A percentile compares a stretch with the other conserved stretches of the same genome.
Evolutionary conservation across 2,329 filamentous ascomycete genomes (phyloP).

Genomic region (Fusarium nanum): DNA sequence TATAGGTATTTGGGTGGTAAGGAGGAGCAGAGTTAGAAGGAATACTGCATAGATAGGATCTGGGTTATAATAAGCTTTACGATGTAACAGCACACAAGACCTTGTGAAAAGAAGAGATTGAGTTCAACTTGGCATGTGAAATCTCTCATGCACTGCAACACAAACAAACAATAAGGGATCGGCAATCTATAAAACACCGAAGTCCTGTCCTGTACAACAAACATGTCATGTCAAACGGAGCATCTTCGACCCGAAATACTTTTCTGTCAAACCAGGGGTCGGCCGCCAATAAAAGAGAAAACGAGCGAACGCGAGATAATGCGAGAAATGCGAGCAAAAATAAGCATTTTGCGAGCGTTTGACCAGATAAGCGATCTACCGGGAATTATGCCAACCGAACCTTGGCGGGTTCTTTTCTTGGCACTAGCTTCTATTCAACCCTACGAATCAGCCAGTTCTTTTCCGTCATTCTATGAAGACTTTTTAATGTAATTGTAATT

Average conservation of each 20-base stretch:
- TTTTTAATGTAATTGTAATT: background rate
- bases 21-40: conserved; percentile 48
- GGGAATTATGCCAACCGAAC: conserved; percentile 20
- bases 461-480: background rate
- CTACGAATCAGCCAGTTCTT: conserved; percentile 3
- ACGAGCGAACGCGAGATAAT: conserved; percentile 4
- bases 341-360: conserved; percentile 11
- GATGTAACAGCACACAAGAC: background rate
- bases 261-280: conserved; percentile 23
- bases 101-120: background rate
- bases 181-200: conserved; percentile 30
- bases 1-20: conserved; percentile 76
- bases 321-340: conserved; percentile 24
- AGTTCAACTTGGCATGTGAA: background rate
- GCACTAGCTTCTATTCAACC: conserved; percentile 18
- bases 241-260: conserved; percentile 12
- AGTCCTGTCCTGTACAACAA: conserved; percentile 8
- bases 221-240: conserved; percentile 16
- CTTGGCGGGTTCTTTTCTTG: conserved; percentile 11
- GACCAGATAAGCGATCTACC: conserved; percentile 26
- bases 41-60: background rate
- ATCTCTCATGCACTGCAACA: background rate
- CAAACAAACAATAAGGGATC: conserved; percentile 1
- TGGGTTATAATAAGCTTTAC: background rate
- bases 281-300: conserved; percentile 28